Conservation (phyloP, 345 rosid genomes). For the Microthlaspi erraticum region DNA sequence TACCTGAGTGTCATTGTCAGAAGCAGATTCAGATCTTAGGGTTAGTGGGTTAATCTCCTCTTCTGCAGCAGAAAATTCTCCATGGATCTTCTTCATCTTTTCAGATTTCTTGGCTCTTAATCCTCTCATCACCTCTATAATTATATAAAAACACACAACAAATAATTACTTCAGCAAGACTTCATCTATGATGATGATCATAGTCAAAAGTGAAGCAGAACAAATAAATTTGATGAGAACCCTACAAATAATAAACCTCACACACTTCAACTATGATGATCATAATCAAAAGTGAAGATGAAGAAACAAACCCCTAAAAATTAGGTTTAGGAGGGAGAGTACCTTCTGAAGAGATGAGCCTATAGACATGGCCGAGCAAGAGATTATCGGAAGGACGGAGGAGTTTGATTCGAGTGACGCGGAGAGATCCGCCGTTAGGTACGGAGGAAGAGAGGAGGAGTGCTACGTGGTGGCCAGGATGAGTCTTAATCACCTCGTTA, state of each 20-base stretch:
- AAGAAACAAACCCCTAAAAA: conserved; percentile 4
- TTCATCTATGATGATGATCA: conserved; percentile 8
- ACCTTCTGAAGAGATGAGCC: conserved; percentile 45
- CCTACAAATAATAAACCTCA: background rate
- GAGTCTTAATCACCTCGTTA: conserved; percentile 32
- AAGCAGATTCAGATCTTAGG: conserved; percentile 44
- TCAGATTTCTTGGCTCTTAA: conserved; percentile 43
- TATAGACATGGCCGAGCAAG: conserved; percentile 46
- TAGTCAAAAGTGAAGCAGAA: conserved; percentile 12
- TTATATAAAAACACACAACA: background rate
- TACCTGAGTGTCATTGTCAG: conserved; percentile 40
- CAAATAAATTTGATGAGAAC: background rate
- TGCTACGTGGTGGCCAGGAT: conserved; percentile 46
- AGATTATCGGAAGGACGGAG: conserved; percentile 45
- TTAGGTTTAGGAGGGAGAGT: conserved; percentile 1
- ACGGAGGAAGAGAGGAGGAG: conserved; percentile 45
- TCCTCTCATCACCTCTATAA: conserved; percentile 47
- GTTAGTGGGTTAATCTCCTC: conserved; percentile 43
- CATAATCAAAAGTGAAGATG: conserved; percentile 7
- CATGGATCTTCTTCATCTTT: conserved; percentile 42
- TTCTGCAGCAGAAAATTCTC: conserved; percentile 39
- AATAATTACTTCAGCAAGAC: background rate
- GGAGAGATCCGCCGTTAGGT: conserved; percentile 49
- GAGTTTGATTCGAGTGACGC: conserved; percentile 46
- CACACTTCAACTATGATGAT: background rate